Evolutionary conservation across 1,139 yeast genomes (phyloP).

Genomic region (Blastobotrys indianensis): DNA sequence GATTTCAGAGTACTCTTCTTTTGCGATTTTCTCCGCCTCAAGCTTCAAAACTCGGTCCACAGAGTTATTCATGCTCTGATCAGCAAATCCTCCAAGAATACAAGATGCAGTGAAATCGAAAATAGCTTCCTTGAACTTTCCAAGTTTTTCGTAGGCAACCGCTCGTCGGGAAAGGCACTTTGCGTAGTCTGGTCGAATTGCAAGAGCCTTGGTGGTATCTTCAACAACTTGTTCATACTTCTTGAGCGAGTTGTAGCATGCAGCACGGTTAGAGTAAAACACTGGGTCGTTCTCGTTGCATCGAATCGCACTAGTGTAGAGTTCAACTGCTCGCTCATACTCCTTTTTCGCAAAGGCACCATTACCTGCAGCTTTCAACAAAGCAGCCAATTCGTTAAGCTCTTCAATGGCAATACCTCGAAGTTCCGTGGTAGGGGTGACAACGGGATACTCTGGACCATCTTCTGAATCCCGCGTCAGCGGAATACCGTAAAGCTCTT

Average conservation of each 20-base stretch:
- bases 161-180: slow-evolving; percentile 72
- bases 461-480: slow-evolving; percentile 8
- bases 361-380: slow-evolving; percentile 88
- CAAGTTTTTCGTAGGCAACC: slow-evolving; percentile 78
- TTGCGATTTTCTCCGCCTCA: slow-evolving; percentile 45
- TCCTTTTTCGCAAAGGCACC: slow-evolving; percentile 65
- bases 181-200: slow-evolving; percentile 80
- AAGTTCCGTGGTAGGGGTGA: slow-evolving; percentile 8
- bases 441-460: slow-evolving; percentile 14
- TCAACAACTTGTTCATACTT: slow-evolving; percentile 78
- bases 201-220: slow-evolving; percentile 81
- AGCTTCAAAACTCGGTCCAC: slow-evolving; percentile 83
- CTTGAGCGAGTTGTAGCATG: slow-evolving; percentile 81
- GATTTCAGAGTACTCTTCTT: slow-evolving; percentile 49
- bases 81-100: slow-evolving; percentile 48
- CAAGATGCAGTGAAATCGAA: slow-evolving; percentile 76
- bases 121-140: slow-evolving; percentile 76
- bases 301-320: slow-evolving; percentile 70
- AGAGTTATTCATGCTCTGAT: slow-evolving; percentile 69
- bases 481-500: slow-evolving; percentile 7
- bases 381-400: slow-evolving; percentile 58
- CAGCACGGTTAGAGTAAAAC: slow-evolving; percentile 89
- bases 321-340: slow-evolving; percentile 65
- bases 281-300: slow-evolving; percentile 72
- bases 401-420: slow-evolving; percentile 40